These are phyloP conservation scores for Cymbidium sinense DNA, from an alignment of 106 monocot species.

Conservation along the genomic window DNA sequence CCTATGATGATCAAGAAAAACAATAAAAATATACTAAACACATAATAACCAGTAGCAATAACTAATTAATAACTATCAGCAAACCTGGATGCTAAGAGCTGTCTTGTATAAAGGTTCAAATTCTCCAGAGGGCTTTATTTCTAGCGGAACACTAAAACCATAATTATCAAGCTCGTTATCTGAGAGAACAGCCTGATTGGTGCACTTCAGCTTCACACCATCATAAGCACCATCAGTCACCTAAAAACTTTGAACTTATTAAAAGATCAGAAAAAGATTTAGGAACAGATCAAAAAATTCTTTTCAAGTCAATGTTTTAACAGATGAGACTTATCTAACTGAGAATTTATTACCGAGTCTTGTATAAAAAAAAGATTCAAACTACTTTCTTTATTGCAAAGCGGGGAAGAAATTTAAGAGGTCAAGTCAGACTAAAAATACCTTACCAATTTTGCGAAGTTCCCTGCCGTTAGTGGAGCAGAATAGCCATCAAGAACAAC, in stretches of 20 bases:
- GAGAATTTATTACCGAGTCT: neutral
- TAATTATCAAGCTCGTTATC: constrained; percentile 56
- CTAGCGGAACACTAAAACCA: constrained; percentile 63
- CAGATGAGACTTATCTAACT: neutral
- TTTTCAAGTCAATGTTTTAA: neutral
- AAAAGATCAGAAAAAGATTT: neutral
- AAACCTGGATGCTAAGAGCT: constrained; percentile 76
- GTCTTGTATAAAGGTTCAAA: constrained; percentile 95
- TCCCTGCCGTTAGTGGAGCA: constrained; percentile 88
- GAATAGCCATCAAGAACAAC: constrained; percentile 90
- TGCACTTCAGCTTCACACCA: constrained; percentile 65
- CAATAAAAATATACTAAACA: neutral
- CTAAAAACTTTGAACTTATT: constrained; percentile 14
- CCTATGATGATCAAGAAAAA: constrained; percentile 28
- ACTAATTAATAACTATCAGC: constrained; percentile 2
- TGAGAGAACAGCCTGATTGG: constrained; percentile 70
- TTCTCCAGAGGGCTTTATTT: constrained; percentile 63
- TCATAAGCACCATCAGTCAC: constrained; percentile 84
- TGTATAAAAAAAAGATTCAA: neutral
- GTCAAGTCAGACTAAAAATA: constrained; percentile 16
- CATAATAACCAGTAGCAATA: neutral
- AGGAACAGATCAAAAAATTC: neutral
- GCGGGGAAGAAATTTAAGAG: neutral
- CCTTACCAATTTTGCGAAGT: constrained; percentile 96
- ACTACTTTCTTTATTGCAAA: neutral